Evolutionary conservation across 106 monocot genomes (phyloP).

Genomic region (Phalaenopsis aphrodite): DNA sequence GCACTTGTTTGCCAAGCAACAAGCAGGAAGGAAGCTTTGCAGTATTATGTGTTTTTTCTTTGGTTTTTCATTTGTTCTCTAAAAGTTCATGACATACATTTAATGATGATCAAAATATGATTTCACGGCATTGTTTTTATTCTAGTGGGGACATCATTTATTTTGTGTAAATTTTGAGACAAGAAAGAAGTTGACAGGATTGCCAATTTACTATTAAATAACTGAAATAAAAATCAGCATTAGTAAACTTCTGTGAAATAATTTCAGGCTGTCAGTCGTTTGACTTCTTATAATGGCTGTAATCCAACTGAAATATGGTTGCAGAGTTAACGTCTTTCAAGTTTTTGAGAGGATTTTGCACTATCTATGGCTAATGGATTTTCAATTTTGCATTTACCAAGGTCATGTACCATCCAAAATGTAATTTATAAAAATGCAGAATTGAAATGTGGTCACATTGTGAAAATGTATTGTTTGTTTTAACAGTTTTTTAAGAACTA

Average conservation of each 20-base stretch:
- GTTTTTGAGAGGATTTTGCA: background rate
- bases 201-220: background rate
- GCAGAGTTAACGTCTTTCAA: background rate
- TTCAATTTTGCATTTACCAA: background rate
- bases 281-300: background rate
- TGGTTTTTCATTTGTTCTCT: background rate
- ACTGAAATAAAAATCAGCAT: background rate
- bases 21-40: background rate
- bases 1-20: background rate
- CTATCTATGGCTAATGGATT: background rate
- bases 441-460: background rate
- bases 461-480: background rate
- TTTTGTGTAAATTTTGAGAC: background rate
- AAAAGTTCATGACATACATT: background rate
- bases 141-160: background rate
- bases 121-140: background rate
- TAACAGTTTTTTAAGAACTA: constrained; percentile 49
- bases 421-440: background rate
- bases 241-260: background rate
- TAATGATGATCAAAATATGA: background rate
- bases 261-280: background rate
- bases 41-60: background rate
- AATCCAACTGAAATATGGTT: background rate
- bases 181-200: background rate
- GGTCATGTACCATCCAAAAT: background rate